Percentiles rank a stretch among this genome's conserved stretches.
These are phyloP conservation scores for Hyaloperonospora arabidopsidis DNA, from an alignment of 352 stramenopile genomes.

Conservation along the genomic window DNA sequence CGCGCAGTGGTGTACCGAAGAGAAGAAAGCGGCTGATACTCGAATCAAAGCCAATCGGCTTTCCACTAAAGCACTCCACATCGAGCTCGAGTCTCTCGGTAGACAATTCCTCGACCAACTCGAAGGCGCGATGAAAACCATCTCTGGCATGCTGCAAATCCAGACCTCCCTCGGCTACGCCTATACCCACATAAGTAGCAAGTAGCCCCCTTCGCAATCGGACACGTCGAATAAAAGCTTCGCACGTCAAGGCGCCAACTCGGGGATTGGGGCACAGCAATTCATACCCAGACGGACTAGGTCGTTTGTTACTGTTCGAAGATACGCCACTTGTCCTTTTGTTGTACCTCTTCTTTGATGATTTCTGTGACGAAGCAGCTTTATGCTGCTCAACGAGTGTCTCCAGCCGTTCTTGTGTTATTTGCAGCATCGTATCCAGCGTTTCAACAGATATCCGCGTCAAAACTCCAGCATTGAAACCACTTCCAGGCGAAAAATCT, in stretches of 20 bases:
- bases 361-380: constrained; percentile 38
- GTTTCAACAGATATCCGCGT: constrained; percentile 33
- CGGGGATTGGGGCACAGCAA: constrained; percentile 43
- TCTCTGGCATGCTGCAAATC: constrained; percentile 35
- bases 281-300: constrained; percentile 21
- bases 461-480: constrained; percentile 51
- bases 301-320: constrained; percentile 5
- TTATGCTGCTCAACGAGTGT: constrained; percentile 37
- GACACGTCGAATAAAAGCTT: constrained; percentile 56
- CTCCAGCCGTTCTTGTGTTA: constrained; percentile 45
- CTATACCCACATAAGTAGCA: constrained; percentile 35
- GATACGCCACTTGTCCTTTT: constrained; percentile 28
- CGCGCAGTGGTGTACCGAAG: constrained; percentile 59
- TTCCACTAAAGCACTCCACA: constrained; percentile 56
- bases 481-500: constrained; percentile 83
- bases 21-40: constrained; percentile 62
- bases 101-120: constrained; percentile 36
- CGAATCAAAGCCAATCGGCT: constrained; percentile 66
- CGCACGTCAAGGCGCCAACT: constrained; percentile 45
- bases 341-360: constrained; percentile 53
- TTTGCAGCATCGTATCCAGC: constrained; percentile 33
- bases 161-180: constrained; percentile 36
- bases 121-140: constrained; percentile 35
- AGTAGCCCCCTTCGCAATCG: constrained; percentile 44
- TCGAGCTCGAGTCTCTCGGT: constrained; percentile 64